Base-by-base conservation (phyloP, 768 basidiomycete species). In the Boletus vinaceobasis region DNA sequence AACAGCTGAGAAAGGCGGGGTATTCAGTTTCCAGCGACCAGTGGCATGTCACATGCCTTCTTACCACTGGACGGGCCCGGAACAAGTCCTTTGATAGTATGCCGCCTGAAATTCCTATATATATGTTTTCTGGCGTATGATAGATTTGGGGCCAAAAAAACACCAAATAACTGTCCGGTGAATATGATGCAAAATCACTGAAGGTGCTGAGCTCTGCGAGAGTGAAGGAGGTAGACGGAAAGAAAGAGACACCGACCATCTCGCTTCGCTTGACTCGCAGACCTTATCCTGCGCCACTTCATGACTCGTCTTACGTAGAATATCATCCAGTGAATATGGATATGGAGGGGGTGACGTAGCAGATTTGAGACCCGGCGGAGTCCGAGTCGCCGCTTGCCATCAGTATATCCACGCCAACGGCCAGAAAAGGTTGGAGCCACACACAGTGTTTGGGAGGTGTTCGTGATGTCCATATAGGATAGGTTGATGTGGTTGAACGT, bases 401-500 rank as follows among this genome's bases (percentile, higher is more conserved):
- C 40, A 60, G 53, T 10, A 27, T 9, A 44, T 21, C 3, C 17
- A n/a, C 26, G 15, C 6, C 13, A 49, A 57, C 23, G 4, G n/a
- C 23, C 8, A 21, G 21, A 31, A 52, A 37, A 23, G 14, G 17
- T 8, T 14, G 27, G 15, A 14, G 7, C 29, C 55, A 40, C 64
- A 67, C 69, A 54, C n/a, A n/a, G n/a, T 45, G 45, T 48, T 17
- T 37, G 9, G 15, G 65, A 65, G 11, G 67, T 61, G 7, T 73
- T 71, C 10, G 71, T 71, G 7, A 63, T 53, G 1, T 70, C 59
- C n/a, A 73, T 48, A 50, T 65, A 60, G 2, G 71, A 67, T 21
- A 76, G 33, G 58, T 78, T 74, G 67, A 79, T 74, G 54, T 68
- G 23, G 23, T 23, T 23, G 23, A 23, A 23, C 23, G 23, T 23